These are phyloP conservation scores for Atkinsonella texensis DNA, from an alignment of 2,329 filamentous ascomycete species.

Conservation along the genomic window DNA sequence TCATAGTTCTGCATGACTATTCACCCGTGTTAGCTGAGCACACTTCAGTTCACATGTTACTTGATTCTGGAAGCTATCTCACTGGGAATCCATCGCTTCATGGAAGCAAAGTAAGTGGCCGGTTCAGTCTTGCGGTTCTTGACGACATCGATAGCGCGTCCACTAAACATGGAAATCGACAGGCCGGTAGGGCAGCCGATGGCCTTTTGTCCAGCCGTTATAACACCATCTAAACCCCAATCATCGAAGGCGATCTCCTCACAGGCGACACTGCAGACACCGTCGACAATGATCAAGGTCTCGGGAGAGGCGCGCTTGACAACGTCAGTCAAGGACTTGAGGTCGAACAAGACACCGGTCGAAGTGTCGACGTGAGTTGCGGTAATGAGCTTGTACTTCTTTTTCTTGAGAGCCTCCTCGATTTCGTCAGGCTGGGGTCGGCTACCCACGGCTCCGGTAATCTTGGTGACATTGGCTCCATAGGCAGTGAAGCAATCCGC, in stretches of 20 bases:
- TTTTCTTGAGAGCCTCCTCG: conserved; percentile 77
- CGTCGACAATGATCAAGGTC: conserved; percentile 85
- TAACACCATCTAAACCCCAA: conserved; percentile 83
- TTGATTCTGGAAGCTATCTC: conserved; percentile 19
- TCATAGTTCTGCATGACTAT: conserved; percentile 98
- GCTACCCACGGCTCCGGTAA: conserved; percentile 80
- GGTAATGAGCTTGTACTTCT: conserved; percentile 87
- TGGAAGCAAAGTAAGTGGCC: conserved; percentile 83
- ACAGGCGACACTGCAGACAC: conserved; percentile 91
- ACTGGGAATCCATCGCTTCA: conserved; percentile 96
- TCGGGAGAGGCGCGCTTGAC: conserved; percentile 81
- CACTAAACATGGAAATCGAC: conserved; percentile 89
- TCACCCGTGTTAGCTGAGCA: conserved; percentile 1
- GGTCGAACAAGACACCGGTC: conserved; percentile 86
- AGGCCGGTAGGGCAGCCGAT: conserved; percentile 92
- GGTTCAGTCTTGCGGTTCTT: conserved; percentile 72
- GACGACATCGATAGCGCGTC: conserved; percentile 70
- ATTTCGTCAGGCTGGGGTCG: conserved; percentile 78
- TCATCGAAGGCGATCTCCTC: conserved; percentile 95
- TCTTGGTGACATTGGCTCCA: conserved; percentile 77
- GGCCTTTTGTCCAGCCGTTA: conserved; percentile 93
- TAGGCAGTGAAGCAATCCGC: conserved; percentile 87
- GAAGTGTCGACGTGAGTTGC: conserved; percentile 97
- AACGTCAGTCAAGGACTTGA: conserved; percentile 71
- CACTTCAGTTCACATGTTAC: no score